Conservation (phyloP, 495 filamentous ascomycete genomes). For the Aspergillus hancockii region DNA sequence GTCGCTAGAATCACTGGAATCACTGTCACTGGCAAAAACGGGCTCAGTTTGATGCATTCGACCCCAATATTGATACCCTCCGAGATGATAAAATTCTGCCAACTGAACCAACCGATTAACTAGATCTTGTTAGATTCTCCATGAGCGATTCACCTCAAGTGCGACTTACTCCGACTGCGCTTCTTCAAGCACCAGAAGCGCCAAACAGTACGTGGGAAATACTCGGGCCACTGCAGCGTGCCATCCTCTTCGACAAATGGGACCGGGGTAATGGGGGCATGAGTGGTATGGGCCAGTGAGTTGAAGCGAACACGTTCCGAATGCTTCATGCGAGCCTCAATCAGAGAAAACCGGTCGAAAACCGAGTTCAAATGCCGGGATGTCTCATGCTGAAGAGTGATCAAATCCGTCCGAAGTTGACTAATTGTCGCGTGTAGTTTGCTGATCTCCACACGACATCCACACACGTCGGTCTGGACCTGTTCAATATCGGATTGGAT, state of each 20-base stretch:
- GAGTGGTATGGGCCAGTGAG: conserved; percentile 39
- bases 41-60: conserved; percentile 33
- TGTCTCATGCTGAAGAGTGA: conserved; percentile 37
- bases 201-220: conserved; percentile 45
- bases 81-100: conserved; percentile 45
- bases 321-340: conserved; percentile 30
- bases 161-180: conserved; percentile 41
- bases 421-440: conserved; percentile 38
- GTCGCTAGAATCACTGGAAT: conserved; percentile 43
- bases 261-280: conserved; percentile 41
- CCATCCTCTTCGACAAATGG: conserved; percentile 39
- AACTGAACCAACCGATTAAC: conserved; percentile 43
- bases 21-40: conserved; percentile 34
- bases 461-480: conserved; percentile 37
- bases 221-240: conserved; percentile 36
- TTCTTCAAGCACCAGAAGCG: conserved; percentile 48
- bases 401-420: conserved; percentile 40
- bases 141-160: conserved; percentile 2
- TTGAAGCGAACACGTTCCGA: conserved; percentile 44
- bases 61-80: conserved; percentile 42
- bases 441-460: conserved; percentile 40
- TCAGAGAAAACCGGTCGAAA: conserved; percentile 28
- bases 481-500: conserved; percentile 36
- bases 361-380: conserved; percentile 30
- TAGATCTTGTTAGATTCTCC: conserved; percentile 24